Base-by-base conservation (phyloP, 495 filamentous ascomycete genomes). In the Podospora tetraspora region DNA sequence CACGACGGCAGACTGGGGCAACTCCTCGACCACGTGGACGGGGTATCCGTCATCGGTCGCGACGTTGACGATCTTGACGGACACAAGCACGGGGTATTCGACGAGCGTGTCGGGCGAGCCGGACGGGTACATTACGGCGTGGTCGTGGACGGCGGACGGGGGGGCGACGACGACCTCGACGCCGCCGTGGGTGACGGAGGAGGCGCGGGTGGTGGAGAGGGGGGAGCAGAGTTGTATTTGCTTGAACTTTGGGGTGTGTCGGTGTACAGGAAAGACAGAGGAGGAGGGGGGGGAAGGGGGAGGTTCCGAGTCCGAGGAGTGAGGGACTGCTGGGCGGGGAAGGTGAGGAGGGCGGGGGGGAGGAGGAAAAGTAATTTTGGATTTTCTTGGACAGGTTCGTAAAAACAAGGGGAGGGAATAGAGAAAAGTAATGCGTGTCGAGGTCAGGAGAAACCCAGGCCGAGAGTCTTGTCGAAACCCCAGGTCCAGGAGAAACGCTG, bases 51-150 rank as follows among this genome's bases (percentile, higher is more conserved):
- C 25, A n/a, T 23, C 23, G 23, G 10, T 9, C 5, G 9, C 7
- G 29, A 5, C 23, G 37, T 3, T 21, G 24, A 30, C 43, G 16
- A n/a, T 52, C 3, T 19, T 52, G 43, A 13, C 25, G 22, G 27
- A 3, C 4, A 30, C 52, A 23, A 65, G 24, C 12, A 32, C 37
- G 19, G 56, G 22, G 10, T 27, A 12, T 8, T 21, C 60, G 60
- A 62, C 60, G 21, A 29, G 7, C 9, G 58, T 23, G 22, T 59
- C 58, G 60, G 60, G 29, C n/a, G 60, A 62, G 24, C 43, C 43
- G 43, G 60, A 37, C 19, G 63, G 63, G 37, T 65, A 65, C 16
- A 37, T 65, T 16, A 59, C 63, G 24, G 19, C 10, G 23, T 58
- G 22, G 63, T 29, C 52, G n/a, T 65, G 63, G 63, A 58, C 43